Conservation (phyloP, 73 alveolate genomes). For the Halteria grandinella region DNA sequence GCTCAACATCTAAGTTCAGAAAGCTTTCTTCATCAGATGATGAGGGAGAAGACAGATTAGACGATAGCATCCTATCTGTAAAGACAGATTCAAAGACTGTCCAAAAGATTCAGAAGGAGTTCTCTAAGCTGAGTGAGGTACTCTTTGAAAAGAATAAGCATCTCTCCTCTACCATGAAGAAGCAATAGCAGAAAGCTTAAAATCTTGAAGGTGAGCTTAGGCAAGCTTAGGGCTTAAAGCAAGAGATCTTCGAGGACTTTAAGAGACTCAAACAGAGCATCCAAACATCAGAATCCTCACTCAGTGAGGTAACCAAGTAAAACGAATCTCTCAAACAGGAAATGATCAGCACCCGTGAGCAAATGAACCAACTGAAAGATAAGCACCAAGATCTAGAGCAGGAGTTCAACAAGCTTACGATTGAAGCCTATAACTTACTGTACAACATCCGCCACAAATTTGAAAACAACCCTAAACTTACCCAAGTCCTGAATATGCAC, state of each 20-base stretch:
- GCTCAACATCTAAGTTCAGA: too few relatives aligned
- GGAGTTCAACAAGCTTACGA: conserved; percentile 3
- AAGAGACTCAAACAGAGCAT: conserved; percentile 8
- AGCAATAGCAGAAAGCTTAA: background rate
- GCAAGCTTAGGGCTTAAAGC: conserved; percentile 9
- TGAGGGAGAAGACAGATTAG: too few relatives aligned
- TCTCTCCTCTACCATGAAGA: background rate
- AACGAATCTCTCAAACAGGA: conserved; percentile 1
- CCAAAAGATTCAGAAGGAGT: conserved; percentile 6
- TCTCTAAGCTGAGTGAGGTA: conserved; percentile 1
- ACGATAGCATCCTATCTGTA: too few relatives aligned
- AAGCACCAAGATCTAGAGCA: background rate
- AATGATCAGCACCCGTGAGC: background rate
- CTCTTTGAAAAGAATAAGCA: background rate
- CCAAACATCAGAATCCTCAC: conserved; percentile 22
- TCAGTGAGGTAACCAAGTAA: background rate
- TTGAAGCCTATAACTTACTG: conserved; percentile 24
- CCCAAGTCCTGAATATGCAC: background rate
- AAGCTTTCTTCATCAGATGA: too few relatives aligned
- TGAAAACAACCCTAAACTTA: conserved; percentile 19
- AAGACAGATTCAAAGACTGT: too few relatives aligned
- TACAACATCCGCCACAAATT: conserved; percentile 15
- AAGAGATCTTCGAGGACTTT: conserved; percentile 32
- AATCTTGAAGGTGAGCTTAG: background rate
- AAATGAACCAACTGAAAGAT: conserved; percentile 12